phyloP scores from a whole-genome alignment of 1,284 basidiomycete species.

The Farysia itapuensis region DNA sequence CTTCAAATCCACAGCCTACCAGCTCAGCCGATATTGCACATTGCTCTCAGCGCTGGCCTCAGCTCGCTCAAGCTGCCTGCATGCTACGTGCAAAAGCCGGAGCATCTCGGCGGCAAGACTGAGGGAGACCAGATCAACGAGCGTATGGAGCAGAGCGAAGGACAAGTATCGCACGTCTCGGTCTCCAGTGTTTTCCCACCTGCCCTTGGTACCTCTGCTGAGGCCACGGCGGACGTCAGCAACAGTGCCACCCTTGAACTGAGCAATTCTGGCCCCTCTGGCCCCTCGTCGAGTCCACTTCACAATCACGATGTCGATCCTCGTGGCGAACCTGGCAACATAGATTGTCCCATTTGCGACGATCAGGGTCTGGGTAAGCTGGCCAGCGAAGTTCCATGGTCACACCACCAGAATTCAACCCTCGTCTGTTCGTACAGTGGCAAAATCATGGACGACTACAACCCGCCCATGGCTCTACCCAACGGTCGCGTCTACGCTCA shows the following conservation, averaged over 20 bases:
- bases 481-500: slow-evolving; percentile 88
- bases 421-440: slow-evolving; percentile 89
- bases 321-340: slow-evolving; percentile 3
- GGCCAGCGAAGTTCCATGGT: slow-evolving; percentile 80
- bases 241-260: too few species aligned
- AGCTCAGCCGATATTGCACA: slow-evolving; percentile 45
- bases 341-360: slow-evolving; percentile 88
- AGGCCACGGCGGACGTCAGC: neutral
- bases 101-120: slow-evolving; percentile 9
- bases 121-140: slow-evolving; percentile 5
- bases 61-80: slow-evolving; percentile 46
- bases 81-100: slow-evolving; percentile 25
- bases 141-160: neutral
- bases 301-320: neutral
- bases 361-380: slow-evolving; percentile 69
- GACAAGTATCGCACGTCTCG: neutral
- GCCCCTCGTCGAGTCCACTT: neutral
- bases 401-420: slow-evolving; percentile 91
- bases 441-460: slow-evolving; percentile 90
- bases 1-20: slow-evolving; percentile 47
- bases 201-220: slow-evolving; percentile 1
- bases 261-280: neutral
- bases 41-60: slow-evolving; percentile 52
- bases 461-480: slow-evolving; percentile 86
- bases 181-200: slow-evolving; percentile 3